phyloP scores from a whole-genome alignment of 2,329 filamentous ascomycete genomes.

The Aspergillus sp. region DNA sequence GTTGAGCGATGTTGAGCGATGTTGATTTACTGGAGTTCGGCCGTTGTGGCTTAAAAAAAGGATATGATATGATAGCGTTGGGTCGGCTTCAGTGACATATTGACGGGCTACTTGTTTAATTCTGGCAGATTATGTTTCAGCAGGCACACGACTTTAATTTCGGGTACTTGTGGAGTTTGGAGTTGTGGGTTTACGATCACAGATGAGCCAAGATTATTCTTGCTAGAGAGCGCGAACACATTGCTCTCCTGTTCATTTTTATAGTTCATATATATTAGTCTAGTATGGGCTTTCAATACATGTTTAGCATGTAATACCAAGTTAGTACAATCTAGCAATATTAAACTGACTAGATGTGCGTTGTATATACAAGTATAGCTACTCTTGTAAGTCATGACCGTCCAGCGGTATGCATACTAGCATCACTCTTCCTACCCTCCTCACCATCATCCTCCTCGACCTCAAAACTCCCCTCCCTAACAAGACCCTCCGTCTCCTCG shows the following conservation, averaged over 20 bases:
- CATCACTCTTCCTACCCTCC: neutral
- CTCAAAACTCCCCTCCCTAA: neutral
- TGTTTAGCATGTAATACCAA: neutral
- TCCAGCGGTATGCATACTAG: neutral
- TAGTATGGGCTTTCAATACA: neutral
- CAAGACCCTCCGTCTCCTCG: conserved; percentile 1
- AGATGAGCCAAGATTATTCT: neutral
- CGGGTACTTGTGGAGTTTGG: neutral
- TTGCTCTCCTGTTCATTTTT: neutral
- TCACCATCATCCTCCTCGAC: neutral
- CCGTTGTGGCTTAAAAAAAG: neutral
- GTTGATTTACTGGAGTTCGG: neutral
- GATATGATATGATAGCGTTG: neutral
- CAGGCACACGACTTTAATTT: neutral
- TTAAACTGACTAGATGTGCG: neutral
- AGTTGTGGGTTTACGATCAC: neutral
- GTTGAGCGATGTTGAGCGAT: neutral
- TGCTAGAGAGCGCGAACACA: neutral
- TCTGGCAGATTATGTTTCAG: neutral
- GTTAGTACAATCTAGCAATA: neutral
- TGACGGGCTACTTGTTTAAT: neutral
- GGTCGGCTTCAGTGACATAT: neutral
- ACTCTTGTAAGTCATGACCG: neutral
- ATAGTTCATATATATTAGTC: neutral
- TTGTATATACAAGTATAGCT: neutral